Conservation (phyloP, 2,329 filamentous ascomycete genomes). For the Calonectria leucothoes region DNA sequence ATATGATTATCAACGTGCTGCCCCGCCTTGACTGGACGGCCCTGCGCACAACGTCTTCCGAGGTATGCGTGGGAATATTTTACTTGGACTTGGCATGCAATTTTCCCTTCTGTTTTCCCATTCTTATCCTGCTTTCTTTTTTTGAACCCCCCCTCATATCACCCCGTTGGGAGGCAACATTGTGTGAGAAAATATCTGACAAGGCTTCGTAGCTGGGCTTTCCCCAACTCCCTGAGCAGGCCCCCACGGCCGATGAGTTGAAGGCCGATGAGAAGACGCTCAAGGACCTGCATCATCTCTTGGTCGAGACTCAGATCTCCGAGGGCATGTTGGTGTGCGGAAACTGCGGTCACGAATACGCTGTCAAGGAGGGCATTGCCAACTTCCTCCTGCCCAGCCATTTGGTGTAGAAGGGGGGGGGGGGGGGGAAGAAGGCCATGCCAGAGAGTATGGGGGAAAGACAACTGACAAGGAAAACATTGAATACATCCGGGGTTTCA, state of each 20-base stretch:
- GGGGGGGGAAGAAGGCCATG: neutral
- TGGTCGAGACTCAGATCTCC: conserved; percentile 90
- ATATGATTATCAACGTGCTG: conserved; percentile 86
- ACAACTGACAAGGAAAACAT: neutral
- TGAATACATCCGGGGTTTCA: neutral
- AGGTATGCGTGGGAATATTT: conserved; percentile 64
- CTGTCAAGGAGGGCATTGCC: conserved; percentile 93
- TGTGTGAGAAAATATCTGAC: neutral
- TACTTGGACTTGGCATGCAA: no score
- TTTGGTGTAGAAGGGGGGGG: conserved; percentile 67
- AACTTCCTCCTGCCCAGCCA: conserved; percentile 96
- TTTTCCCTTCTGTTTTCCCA: neutral
- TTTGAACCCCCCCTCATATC: neutral
- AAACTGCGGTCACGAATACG: conserved; percentile 93
- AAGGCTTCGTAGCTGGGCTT: conserved; percentile 75
- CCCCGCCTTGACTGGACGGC: conserved; percentile 91
- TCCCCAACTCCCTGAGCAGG: conserved; percentile 73
- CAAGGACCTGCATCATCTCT: conserved; percentile 81
- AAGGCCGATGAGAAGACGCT: conserved; percentile 76
- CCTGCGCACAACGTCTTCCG: conserved; percentile 78
- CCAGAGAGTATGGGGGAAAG: neutral
- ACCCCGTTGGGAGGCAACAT: neutral
- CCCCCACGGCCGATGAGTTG: conserved; percentile 72
- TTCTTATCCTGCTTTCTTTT: neutral
- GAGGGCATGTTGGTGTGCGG: conserved; percentile 92